A percentile compares a stretch with the other conserved stretches of the same genome.
These are phyloP conservation scores for Trichosporon sp. DNA, from an alignment of 1,284 basidiomycete genomes.

Conservation along the genomic window DNA sequence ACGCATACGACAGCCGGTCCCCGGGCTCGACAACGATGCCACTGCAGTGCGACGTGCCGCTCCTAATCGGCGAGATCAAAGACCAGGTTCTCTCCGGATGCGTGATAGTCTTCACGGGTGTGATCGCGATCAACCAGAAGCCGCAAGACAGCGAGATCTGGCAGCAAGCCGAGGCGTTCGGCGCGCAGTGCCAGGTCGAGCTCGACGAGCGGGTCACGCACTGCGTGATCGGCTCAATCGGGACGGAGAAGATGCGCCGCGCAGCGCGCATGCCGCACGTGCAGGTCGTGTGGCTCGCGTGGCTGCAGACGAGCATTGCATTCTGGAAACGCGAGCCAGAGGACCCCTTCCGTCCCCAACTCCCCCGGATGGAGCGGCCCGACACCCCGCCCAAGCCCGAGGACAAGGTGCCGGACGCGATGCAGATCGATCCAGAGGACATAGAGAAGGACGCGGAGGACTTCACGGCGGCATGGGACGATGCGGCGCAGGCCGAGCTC, in stretches of 20 bases:
- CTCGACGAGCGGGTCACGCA: conserved; percentile 76
- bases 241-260: conserved; percentile 85
- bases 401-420: conserved; percentile 10
- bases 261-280: conserved; percentile 71
- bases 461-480: conserved; percentile 27
- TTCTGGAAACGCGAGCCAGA: conserved; percentile 64
- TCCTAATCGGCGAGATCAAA: conserved; percentile 74
- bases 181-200: conserved; percentile 75
- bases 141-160: conserved; percentile 79
- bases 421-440: conserved; percentile 17
- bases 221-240: conserved; percentile 85
- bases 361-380: not conserved
- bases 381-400: conserved; percentile 3
- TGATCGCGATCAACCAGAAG: conserved; percentile 81
- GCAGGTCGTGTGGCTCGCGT: conserved; percentile 80
- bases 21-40: conserved; percentile 26
- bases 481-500: conserved; percentile 29
- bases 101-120: conserved; percentile 85
- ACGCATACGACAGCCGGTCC: conserved; percentile 45
- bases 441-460: conserved; percentile 11
- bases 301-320: conserved; percentile 84
- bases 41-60: conserved; percentile 32
- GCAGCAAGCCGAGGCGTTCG: conserved; percentile 83
- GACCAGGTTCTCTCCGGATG: conserved; percentile 72
- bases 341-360: conserved; percentile 30